Evolutionary conservation across 2,329 filamentous ascomycete genomes (phyloP), one percentile per base, ranked within the genome.

Genomic region (Claviceps arundinis): DNA sequence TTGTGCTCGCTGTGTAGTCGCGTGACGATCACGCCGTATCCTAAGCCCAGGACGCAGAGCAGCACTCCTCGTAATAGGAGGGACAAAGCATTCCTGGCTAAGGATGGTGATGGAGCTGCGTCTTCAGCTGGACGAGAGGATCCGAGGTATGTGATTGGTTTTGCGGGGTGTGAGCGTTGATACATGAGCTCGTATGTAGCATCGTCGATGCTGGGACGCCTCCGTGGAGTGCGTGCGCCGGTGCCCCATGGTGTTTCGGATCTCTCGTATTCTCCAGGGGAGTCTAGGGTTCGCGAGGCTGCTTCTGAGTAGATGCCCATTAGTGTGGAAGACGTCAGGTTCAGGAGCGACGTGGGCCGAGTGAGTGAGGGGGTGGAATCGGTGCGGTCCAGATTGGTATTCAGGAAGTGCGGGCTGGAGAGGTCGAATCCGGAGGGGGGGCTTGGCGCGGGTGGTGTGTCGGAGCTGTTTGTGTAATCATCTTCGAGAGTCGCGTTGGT

Each of bases 291-390:
- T 72, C 53, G 78, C 37, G 77, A 75, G 1, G 80, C 79, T 1
- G 80, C 79, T 6, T 81, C 82, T 11, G 82, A 83, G 72, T 95
- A 98, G 61, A 98, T 98, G 51, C 93, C 91, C 59, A 85, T 87
- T 5, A 98, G 78, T 0, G 93, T 95, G 2, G 89, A 90, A 9
- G 87, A 84, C 4, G 89, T 95, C 55, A 98, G 76, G 64, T 96
- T 95, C 62, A 89, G 73, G 53, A 89, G 79, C 9, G 89, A 95
- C 57, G 85, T 81, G 24, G 84, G 86, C 54, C 87, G 81, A 62
- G 78, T 84, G 57, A 81, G 73, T 50, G 76, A 69, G 47, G 61
- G 41, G 37, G 48, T 42, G 2, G 61, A 59, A 34, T 65, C 61
- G 45, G 63, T 58, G 4, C 61, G 55, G 22, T 55, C 48, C 30